Evolutionary conservation across 2,329 filamentous ascomycete genomes (phyloP).

Genomic region (Didymella pomorum): DNA sequence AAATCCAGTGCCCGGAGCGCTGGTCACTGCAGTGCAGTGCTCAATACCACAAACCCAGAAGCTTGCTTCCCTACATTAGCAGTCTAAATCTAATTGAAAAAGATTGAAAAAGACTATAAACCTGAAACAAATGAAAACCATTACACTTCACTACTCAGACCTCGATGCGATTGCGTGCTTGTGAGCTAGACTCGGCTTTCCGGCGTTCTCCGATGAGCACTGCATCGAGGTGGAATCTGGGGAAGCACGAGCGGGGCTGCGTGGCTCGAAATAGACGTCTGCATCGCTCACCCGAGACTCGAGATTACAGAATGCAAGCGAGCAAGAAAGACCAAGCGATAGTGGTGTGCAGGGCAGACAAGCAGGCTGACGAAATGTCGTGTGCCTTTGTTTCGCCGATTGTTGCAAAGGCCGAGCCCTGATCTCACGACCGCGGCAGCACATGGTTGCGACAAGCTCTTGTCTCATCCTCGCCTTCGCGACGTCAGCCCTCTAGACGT

Average conservation of each 20-base stretch:
- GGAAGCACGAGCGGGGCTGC: constrained; percentile 17
- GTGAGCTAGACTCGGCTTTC: not conserved
- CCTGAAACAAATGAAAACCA: constrained; percentile 9
- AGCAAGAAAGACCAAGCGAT: not conserved
- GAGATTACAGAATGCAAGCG: not conserved
- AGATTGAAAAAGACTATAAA: constrained; percentile 11
- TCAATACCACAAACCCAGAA: constrained; percentile 13
- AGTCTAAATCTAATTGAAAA: constrained; percentile 22
- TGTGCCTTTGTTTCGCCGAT: constrained; percentile 16
- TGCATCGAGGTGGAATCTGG: constrained; percentile 9
- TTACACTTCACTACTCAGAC: not conserved
- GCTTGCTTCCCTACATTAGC: constrained; percentile 17
- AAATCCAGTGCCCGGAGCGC: constrained; percentile 14
- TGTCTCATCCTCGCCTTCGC: constrained; percentile 1
- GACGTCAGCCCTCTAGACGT: not conserved
- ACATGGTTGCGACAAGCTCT: constrained; percentile 3
- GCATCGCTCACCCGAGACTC: constrained; percentile 1
- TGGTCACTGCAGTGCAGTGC: constrained; percentile 15
- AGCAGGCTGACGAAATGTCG: not conserved
- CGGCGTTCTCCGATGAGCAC: constrained; percentile 4
- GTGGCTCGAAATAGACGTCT: not conserved
- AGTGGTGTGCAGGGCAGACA: not conserved
- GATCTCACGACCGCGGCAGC: not conserved
- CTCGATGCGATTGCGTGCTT: constrained; percentile 2
- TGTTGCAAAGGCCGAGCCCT: constrained; percentile 5